Evolutionary conservation across 2,329 filamentous ascomycete genomes (phyloP), one percentile per base, ranked within the genome.

Genomic region (Fusarium chuoi): DNA sequence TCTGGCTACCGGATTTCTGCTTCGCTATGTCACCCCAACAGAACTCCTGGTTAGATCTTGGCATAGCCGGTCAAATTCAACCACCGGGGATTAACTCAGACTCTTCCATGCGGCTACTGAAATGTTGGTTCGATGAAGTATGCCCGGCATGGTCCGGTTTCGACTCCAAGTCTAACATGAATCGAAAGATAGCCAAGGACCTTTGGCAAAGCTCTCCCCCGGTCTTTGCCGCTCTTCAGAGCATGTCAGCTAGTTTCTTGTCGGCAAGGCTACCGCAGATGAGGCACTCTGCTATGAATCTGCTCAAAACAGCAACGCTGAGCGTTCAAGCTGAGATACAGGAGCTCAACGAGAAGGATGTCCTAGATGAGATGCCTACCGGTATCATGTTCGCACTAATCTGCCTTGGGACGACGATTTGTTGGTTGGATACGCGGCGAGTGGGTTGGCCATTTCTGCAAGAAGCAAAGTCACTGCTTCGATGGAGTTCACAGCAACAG

Each of bases 21-120:
- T 22, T 36, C 2, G 7, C 26, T 22, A 6, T 5, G 3, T 6
- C 33, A 12, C 2, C n/a, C 14, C 18, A 36, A 17, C 5, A 7
- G 7, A 22, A 3, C n/a, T 6, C 33, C 3, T 20, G 11, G 12
- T 6, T 26, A 1, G 30, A 36, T 12, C 18, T 3, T 15, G 7
- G n/a, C 8, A 7, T 26, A 8, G 5, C n/a, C 2, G 6, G 12
- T 9, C 49, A 1, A 6, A 0, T 20, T 0, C 33, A 8, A 6
- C 18, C 9, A 26, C 6, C 4, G 3, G 18, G 13, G 2, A 12
- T 8, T 4, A 10, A 26, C 7, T 3, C 49, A 22, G n/a, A 26
- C 3, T 11, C 33, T 8, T 6, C 49, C 3, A 36, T 8, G 3
- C n/a, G 49, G 2, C 49, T 52, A 17, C 18, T 52, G 0, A 52